Evolutionary conservation across 23 red algal genomes (phyloP).

Genomic region (Porphyridium purpureum): DNA sequence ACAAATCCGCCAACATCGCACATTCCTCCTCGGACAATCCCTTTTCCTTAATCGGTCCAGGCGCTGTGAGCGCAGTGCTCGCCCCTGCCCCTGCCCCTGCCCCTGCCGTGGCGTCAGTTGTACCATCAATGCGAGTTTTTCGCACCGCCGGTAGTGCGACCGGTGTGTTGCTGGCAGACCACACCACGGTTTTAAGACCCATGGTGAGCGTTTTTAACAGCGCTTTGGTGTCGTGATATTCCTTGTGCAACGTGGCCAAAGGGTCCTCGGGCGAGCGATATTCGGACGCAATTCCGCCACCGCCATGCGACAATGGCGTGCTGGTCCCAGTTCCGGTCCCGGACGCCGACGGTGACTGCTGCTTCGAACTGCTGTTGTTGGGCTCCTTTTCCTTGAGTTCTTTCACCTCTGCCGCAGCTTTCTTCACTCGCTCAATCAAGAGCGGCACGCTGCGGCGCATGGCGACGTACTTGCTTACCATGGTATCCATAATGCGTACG

Average conservation of each 20-base stretch:
- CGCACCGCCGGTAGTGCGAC: conserved; percentile 2
- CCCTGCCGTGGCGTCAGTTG: not conserved
- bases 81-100: not conserved
- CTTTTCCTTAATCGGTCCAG: not conserved
- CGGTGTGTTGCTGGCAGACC: conserved; percentile 43
- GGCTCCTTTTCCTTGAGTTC: too few relatives aligned
- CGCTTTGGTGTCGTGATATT: conserved; percentile 57
- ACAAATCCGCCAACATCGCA: conserved; percentile 27
- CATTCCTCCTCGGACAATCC: conserved; percentile 72
- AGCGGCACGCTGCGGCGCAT: conserved; percentile 41
- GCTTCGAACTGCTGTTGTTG: too few relatives aligned
- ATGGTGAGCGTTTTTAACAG: conserved; percentile 75
- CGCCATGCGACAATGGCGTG: too few relatives aligned
- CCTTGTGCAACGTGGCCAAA: conserved; percentile 41
- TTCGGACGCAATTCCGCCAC: conserved; percentile 5
- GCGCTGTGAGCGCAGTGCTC: not conserved
- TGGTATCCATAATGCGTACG: conserved; percentile 61
- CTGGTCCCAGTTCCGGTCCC: too few relatives aligned
- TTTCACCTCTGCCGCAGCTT: too few relatives aligned
- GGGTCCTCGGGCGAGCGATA: conserved; percentile 20
- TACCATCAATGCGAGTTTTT: not conserved
- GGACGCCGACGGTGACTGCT: too few relatives aligned
- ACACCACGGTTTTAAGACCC: conserved; percentile 80
- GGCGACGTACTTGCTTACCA: conserved; percentile 47
- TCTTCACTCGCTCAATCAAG: too few relatives aligned